Percentiles rank a stretch among this genome's conserved stretches.
Evolutionary conservation across 352 stramenopile genomes (phyloP).

Genomic region (Phytopythium chamaehyphon): DNA sequence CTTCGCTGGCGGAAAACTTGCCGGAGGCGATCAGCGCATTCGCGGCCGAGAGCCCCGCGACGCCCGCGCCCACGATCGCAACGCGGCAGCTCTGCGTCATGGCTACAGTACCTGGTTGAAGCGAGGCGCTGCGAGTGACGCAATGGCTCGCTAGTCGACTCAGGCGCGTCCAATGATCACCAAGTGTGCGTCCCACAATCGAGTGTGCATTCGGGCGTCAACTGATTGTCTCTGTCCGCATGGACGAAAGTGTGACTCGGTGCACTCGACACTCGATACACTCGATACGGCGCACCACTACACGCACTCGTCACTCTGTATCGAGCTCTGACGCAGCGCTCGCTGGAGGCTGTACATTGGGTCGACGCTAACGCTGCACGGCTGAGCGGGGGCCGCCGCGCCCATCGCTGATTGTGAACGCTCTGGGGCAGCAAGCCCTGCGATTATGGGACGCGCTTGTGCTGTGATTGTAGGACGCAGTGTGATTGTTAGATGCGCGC

Average conservation of each 20-base stretch:
- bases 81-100: constrained; percentile 21
- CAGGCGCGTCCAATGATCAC: not conserved
- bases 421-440: not conserved
- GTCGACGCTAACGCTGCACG: too few species aligned
- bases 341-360: too few species aligned
- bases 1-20: constrained; percentile 22
- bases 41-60: constrained; percentile 42
- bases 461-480: too few species aligned
- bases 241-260: too few species aligned
- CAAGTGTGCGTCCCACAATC: not conserved
- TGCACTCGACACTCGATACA: too few species aligned
- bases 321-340: too few species aligned
- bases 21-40: constrained; percentile 35
- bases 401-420: constrained; percentile 2
- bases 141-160: not conserved
- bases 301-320: too few species aligned
- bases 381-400: too few species aligned
- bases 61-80: constrained; percentile 41
- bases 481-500: constrained; percentile 1
- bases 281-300: too few species aligned
- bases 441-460: too few species aligned
- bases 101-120: not conserved
- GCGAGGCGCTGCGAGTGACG: too few species aligned
- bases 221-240: too few species aligned
- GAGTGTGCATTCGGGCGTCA: not conserved